Percentiles rank a stretch among this genome's conserved stretches.
Conservation (phyloP, 176 grass and related monocot genomes). For the Avena sativa region DNA sequence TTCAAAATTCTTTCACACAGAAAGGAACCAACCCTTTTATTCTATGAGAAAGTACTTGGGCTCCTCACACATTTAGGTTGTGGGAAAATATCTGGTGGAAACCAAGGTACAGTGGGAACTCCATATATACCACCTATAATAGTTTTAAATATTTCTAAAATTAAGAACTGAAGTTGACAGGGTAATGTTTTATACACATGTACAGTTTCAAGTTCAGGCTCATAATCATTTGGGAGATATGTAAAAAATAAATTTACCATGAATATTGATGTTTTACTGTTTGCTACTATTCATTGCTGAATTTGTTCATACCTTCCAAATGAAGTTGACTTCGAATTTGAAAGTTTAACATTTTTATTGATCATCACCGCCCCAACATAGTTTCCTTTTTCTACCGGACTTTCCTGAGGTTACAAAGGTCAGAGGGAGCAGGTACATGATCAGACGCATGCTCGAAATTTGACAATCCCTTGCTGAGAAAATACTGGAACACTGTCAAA, state of each 20-base stretch:
- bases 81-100: neutral
- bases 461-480: neutral
- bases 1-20: neutral
- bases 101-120: neutral
- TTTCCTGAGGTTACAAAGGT: neutral
- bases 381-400: neutral
- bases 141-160: neutral
- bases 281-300: neutral
- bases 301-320: neutral
- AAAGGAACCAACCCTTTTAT: neutral
- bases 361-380: neutral
- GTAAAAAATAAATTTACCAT: neutral
- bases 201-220: neutral
- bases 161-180: neutral
- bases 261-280: slow-evolving; percentile 5
- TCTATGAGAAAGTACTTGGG: neutral
- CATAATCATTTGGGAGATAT: neutral
- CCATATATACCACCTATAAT: neutral
- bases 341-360: slow-evolving; percentile 2
- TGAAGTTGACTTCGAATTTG: neutral
- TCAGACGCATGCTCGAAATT: neutral
- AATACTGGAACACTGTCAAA: neutral
- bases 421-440: neutral
- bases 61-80: neutral
- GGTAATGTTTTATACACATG: neutral